phyloP scores from a whole-genome alignment of 208 protist genomes.

The Trypanosoma brucei region DNA sequence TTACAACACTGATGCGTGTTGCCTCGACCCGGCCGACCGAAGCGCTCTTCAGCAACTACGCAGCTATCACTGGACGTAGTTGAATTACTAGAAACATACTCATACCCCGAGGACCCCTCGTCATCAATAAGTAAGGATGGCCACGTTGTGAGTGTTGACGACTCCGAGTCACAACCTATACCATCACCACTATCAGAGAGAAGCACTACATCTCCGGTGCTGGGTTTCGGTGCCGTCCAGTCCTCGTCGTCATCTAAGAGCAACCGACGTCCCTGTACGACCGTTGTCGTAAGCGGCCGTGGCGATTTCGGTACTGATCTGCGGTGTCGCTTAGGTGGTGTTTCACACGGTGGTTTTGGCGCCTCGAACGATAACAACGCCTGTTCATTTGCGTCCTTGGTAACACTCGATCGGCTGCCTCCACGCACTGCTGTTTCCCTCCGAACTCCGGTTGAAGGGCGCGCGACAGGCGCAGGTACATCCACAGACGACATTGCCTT shows the following conservation, averaged over 20 bases:
- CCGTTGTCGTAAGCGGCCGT: background rate
- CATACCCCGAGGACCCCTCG: background rate
- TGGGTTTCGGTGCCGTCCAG: background rate
- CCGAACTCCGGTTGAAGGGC: too few relatives aligned
- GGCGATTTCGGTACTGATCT: background rate
- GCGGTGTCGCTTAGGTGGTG: background rate
- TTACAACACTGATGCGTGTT: background rate
- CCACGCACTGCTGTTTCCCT: too few relatives aligned
- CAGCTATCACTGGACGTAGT: background rate
- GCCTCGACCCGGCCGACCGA: too few relatives aligned
- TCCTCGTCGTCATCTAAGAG: slow-evolving; percentile 7
- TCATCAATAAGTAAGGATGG: slow-evolving; percentile 1
- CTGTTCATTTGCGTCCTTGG: too few relatives aligned
- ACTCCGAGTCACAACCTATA: background rate
- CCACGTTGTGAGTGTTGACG: slow-evolving; percentile 11
- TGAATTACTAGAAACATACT: background rate
- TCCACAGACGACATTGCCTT: slow-evolving; percentile 15
- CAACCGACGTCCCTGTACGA: background rate
- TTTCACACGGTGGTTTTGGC: background rate
- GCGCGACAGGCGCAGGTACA: too few relatives aligned
- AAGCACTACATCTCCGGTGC: slow-evolving; percentile 2
- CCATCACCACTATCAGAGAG: slow-evolving; percentile 3
- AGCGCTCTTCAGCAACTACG: too few relatives aligned
- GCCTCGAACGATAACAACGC: too few relatives aligned
- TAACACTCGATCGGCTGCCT: too few relatives aligned